Base-by-base conservation (phyloP, 495 filamentous ascomycete species). In the Barbatosphaeria neglecta region DNA sequence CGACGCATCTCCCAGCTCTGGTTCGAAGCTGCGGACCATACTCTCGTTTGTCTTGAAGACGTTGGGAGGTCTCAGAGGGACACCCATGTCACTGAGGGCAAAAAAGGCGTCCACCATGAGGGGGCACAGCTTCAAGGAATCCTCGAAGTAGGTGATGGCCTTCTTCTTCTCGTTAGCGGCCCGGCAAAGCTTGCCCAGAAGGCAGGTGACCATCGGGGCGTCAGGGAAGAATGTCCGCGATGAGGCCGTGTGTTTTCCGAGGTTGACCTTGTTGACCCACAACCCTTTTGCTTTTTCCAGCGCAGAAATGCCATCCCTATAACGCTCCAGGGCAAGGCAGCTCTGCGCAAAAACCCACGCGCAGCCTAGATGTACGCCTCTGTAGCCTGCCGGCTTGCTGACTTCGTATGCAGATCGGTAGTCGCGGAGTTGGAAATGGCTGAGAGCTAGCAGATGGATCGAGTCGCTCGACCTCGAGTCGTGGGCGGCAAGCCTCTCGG, bases 61-160 rank as follows among this genome's bases (percentile, higher is more conserved):
- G 56, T 90, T 95, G 17, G 80, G 68, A 35, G 89, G 79, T 38
- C 82, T 75, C 23, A 96, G 71, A 51, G 78, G 77, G 33, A 83
- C 78, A 7, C 87, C 87, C 87, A 74, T 65, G 48, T 64, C 64
- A 42, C 62, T 73, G 4, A 98, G 67, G n/a, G 75, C 81, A 17
- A 81, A 72, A 61, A 95, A 96, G 0, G 93, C 93, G 70, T 98
- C 92, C 92, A 93, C 97, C 78, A 94, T 90, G 65, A 97, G 94
- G 0, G 92, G 90, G 57, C 96, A 97, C 31, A 82, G 59, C 62
- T 89, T 94, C 43, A 97, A 68, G 7, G 92, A 82, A 47, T 89
- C 86, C 46, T 90, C 86, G 60, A 88, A 97, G 57, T 77, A 84
- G 41, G 84, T 75, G 10, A 88, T 76, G 24, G 93, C 87, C 55